These are phyloP conservation scores for Monilinia vaccinii-corymbosi DNA, from an alignment of 2,329 filamentous ascomycete species.

Conservation along the genomic window DNA sequence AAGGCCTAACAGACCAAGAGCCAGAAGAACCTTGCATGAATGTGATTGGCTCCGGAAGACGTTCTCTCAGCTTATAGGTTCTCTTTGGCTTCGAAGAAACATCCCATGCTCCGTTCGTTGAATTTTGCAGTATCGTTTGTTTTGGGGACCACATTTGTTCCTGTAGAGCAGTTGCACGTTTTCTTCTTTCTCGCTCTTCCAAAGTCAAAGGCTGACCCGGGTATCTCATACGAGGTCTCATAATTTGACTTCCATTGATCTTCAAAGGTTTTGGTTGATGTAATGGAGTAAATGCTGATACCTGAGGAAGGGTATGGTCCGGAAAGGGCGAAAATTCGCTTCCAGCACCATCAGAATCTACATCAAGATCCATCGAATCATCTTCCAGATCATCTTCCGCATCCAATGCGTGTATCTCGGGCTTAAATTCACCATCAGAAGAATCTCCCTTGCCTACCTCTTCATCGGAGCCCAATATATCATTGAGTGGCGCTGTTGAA, in stretches of 20 bases:
- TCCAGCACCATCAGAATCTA: constrained; percentile 4
- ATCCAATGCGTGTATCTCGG: not conserved
- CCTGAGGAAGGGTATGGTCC: not conserved
- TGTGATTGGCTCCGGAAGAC: constrained; percentile 26
- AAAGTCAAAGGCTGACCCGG: not conserved
- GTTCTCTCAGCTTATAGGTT: constrained; percentile 6
- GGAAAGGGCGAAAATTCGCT: not conserved
- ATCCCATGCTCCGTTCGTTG: constrained; percentile 25
- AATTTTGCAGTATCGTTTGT: constrained; percentile 18
- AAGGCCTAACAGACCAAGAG: constrained; percentile 25
- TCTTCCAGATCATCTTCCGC: not conserved
- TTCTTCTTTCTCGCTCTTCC: constrained; percentile 10
- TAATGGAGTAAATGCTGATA: not conserved
- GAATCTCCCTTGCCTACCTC: not conserved
- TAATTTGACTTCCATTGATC: not conserved
- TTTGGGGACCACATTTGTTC: constrained; percentile 15
- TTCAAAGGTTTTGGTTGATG: not conserved
- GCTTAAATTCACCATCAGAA: constrained; percentile 8
- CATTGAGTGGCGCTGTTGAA: not conserved
- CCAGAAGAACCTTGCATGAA: constrained; percentile 25
- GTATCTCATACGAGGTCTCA: not conserved
- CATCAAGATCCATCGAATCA: not conserved
- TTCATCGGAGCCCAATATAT: not conserved
- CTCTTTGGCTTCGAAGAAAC: constrained; percentile 1
- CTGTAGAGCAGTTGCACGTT: not conserved